phyloP scores from a whole-genome alignment of 2,329 filamentous ascomycete species.

The Xylaria sp. region DNA sequence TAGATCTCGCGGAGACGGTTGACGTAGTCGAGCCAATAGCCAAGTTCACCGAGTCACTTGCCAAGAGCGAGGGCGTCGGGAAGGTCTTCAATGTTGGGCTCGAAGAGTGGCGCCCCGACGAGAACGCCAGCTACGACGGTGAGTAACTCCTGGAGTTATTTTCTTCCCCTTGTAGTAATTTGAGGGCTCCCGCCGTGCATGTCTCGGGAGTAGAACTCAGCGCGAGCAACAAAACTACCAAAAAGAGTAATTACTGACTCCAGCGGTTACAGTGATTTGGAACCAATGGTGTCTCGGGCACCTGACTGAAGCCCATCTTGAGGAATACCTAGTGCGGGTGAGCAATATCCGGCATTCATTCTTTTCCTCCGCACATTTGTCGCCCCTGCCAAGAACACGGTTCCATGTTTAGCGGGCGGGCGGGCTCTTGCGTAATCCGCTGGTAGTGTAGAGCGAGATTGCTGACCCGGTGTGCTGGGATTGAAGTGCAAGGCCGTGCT shows the following conservation, averaged over 20 bases:
- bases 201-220: no score
- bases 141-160: no score
- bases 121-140: conserved; percentile 68
- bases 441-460: neutral
- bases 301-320: conserved; percentile 74
- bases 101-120: conserved; percentile 66
- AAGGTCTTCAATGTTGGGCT: conserved; percentile 74
- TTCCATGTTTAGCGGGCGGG: neutral
- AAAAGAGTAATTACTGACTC: no score
- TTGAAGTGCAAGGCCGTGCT: conserved; percentile 54
- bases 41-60: conserved; percentile 74
- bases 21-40: conserved; percentile 85
- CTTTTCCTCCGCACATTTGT: neutral
- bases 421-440: neutral
- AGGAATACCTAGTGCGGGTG: conserved; percentile 64
- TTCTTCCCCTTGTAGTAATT: no score
- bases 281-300: conserved; percentile 90
- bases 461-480: neutral
- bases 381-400: neutral
- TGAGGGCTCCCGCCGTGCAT: no score
- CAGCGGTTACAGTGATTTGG: no score
- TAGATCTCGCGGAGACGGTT: conserved; percentile 70
- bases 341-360: conserved; percentile 1
- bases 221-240: no score
- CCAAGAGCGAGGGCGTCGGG: conserved; percentile 61